Evolutionary conservation across 352 stramenopile genomes (phyloP).

Genomic region (Phytophthora litchii): DNA sequence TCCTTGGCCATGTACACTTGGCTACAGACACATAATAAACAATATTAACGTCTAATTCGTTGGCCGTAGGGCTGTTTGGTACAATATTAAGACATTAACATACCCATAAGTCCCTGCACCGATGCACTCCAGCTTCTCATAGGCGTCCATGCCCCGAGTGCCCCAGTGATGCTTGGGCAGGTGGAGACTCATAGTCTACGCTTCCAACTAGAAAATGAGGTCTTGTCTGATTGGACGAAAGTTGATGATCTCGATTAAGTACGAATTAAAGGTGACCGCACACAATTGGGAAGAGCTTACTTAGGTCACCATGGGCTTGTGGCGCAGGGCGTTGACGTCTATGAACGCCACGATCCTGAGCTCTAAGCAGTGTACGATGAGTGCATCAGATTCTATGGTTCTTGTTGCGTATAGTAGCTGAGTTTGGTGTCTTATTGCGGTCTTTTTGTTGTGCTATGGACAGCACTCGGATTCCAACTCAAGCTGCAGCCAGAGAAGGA

Average conservation of each 20-base stretch:
- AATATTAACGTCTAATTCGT: constrained; percentile 1
- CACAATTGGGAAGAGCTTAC: constrained; percentile 4
- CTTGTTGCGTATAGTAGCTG: neutral
- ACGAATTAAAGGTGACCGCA: constrained; percentile 11
- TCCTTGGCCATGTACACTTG: constrained; percentile 92
- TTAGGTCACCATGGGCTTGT: constrained; percentile 67
- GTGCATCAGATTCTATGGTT: neutral
- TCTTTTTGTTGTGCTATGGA: constrained; percentile 7
- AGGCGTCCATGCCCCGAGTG: constrained; percentile 81
- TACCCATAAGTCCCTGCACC: constrained; percentile 90
- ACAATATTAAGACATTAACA: constrained; percentile 6
- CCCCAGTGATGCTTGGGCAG: constrained; percentile 87
- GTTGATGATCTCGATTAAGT: constrained; percentile 14
- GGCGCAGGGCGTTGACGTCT: constrained; percentile 69
- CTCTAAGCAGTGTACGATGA: constrained; percentile 77
- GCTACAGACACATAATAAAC: constrained; percentile 33
- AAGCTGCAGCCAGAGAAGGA: constrained; percentile 77
- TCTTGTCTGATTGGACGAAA: constrained; percentile 14
- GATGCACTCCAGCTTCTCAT: constrained; percentile 91
- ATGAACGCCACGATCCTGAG: constrained; percentile 78
- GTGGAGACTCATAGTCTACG: constrained; percentile 77
- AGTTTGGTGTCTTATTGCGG: constrained; percentile 3
- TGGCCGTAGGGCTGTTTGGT: neutral
- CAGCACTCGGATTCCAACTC: constrained; percentile 78
- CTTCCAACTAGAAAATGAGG: constrained; percentile 8